Evolutionary conservation across 106 monocot species (phyloP), one percentile per base, ranked within the genome.

Genomic region (Ottelia alismoides): DNA sequence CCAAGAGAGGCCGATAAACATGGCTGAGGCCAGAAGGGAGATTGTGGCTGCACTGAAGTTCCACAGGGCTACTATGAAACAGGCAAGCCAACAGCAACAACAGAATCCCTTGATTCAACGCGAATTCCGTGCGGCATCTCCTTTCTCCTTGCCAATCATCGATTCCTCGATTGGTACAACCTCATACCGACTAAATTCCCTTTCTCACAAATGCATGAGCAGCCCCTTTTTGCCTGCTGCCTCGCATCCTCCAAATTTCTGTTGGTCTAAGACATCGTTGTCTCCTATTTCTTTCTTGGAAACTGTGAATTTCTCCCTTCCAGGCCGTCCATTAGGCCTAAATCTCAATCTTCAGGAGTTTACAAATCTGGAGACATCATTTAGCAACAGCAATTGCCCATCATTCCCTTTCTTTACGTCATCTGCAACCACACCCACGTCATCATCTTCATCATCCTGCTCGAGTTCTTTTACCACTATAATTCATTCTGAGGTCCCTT

Each of bases 1-100:
- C 40, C 93, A 87, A 63, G 77, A 83, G 31, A 77, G 75, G 65
- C 58, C 81, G 31, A 52, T 88, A 14, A 88, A 88, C 43, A 84
- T 94, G 93, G 93, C 93, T 2, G 88, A 88, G 62, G n/a, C n/a
- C n/a, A n/a, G n/a, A n/a, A n/a, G n/a, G n/a, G n/a, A n/a, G n/a
- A n/a, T n/a, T n/a, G n/a, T n/a, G n/a, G n/a, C n/a, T n/a, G n/a
- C n/a, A n/a, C n/a, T n/a, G n/a, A n/a, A n/a, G n/a, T n/a, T n/a
- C n/a, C n/a, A n/a, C n/a, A n/a, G n/a, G n/a, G n/a, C n/a, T n/a
- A n/a, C n/a, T n/a, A n/a, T n/a, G n/a, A n/a, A n/a, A n/a, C n/a
- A n/a, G n/a, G n/a, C n/a, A n/a, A 76, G 74, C 32, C 71, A 71
- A 23, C 70, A 71, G 22, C 66, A 73, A 9, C 66, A 67, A 44